Percentiles rank a stretch among this genome's conserved stretches.
Conservation (phyloP, 768 basidiomycete genomes). For the Suillus occidentalis region DNA sequence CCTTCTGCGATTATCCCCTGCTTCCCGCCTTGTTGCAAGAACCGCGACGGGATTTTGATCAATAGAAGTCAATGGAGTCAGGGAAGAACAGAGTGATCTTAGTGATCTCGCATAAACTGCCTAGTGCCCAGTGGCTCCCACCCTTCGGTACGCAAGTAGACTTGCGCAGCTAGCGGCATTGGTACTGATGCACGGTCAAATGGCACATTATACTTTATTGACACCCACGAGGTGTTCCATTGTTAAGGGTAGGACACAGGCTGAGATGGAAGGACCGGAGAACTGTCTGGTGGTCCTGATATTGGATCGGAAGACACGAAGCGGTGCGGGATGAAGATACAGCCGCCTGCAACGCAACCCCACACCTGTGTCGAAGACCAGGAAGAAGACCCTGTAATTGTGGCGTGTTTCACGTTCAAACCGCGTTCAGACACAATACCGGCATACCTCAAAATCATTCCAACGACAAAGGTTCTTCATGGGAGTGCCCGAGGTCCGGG, state of each 20-base stretch:
- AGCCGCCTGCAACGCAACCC: conserved; percentile 90
- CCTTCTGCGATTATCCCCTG: too few relatives aligned
- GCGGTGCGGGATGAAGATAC: conserved; percentile 36
- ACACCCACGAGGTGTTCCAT: conserved; percentile 57
- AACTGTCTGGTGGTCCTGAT: conserved; percentile 27
- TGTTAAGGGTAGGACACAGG: conserved; percentile 41
- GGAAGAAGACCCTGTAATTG: conserved; percentile 54
- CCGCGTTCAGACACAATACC: conserved; percentile 80
- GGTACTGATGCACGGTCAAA: too few relatives aligned
- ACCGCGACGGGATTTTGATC: too few relatives aligned
- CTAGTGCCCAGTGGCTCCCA: too few relatives aligned
- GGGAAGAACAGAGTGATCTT: too few relatives aligned
- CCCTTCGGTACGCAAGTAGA: too few relatives aligned
- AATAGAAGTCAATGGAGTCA: too few relatives aligned
- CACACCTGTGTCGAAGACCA: conserved; percentile 67
- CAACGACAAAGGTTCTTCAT: conserved; percentile 26
- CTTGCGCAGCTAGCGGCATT: too few relatives aligned
- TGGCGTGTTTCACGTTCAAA: conserved; percentile 78
- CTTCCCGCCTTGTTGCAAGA: too few relatives aligned
- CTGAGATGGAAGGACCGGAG: conserved; percentile 27
- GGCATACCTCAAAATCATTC: conserved; percentile 66
- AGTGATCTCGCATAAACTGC: too few relatives aligned
- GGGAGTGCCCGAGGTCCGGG: not conserved
- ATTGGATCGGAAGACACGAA: conserved; percentile 11
- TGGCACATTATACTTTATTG: too few relatives aligned